These are phyloP conservation scores for Dioscorea zingiberensis DNA, from an alignment of 106 monocot species.

Conservation along the genomic window DNA sequence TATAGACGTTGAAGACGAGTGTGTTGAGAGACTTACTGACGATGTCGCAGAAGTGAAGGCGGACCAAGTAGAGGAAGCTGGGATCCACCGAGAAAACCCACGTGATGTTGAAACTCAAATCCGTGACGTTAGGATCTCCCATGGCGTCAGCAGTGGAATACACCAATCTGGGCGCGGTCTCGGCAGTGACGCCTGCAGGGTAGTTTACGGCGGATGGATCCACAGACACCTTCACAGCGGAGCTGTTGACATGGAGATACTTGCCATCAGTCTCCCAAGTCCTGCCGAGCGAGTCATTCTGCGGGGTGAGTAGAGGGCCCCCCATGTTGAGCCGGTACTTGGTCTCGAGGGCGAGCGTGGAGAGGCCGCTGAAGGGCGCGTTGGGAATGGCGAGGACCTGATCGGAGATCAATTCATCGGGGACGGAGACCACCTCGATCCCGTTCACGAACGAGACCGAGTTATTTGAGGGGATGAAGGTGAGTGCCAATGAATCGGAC, in stretches of 20 bases:
- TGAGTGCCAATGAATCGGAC: conserved; percentile 31
- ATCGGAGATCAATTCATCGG: conserved; percentile 49
- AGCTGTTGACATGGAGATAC: conserved; percentile 49
- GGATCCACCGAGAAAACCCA: conserved; percentile 40
- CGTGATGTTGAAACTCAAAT: conserved; percentile 41
- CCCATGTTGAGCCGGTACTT: conserved; percentile 64
- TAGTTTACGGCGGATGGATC: conserved; percentile 26
- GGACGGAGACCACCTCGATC: conserved; percentile 56
- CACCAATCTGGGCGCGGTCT: conserved; percentile 40
- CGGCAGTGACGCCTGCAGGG: conserved; percentile 24
- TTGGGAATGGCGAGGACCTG: conserved; percentile 44
- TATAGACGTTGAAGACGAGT: conserved; percentile 42
- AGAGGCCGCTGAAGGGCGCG: conserved; percentile 46
- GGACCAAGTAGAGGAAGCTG: conserved; percentile 30
- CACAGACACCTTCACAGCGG: conserved; percentile 30
- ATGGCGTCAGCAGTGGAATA: conserved; percentile 40
- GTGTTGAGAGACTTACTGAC: conserved; percentile 37
- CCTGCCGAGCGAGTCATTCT: conserved; percentile 59
- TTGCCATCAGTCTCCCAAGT: conserved; percentile 50
- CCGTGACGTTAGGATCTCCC: conserved; percentile 31
- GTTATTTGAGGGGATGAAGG: conserved; percentile 45
- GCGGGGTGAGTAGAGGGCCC: conserved; percentile 46
- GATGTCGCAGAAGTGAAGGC: conserved; percentile 57
- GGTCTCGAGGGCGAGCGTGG: conserved; percentile 44
- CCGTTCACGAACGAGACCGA: conserved; percentile 53